Percentiles rank a stretch among this genome's conserved stretches.
Conservation (phyloP, 2,329 filamentous ascomycete genomes). For the Trichoderma endophyticum region DNA sequence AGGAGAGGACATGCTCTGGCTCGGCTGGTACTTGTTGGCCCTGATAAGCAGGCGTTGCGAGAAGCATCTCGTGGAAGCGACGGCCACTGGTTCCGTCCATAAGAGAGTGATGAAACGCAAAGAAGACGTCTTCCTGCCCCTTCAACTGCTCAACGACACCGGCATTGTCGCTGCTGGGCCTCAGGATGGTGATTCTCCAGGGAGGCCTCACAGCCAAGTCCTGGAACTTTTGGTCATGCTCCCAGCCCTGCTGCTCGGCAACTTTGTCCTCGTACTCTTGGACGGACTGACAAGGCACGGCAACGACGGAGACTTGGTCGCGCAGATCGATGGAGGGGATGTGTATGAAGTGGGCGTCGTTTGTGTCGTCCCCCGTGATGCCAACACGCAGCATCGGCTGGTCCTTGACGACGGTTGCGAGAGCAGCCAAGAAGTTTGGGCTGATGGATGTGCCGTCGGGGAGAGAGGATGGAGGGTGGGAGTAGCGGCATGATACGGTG, state of each 20-base stretch:
- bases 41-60: slow-evolving; percentile 38
- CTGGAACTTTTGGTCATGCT: slow-evolving; percentile 42
- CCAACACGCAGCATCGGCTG: slow-evolving; percentile 49
- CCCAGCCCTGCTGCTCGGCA: slow-evolving; percentile 34
- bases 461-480: slow-evolving; percentile 6
- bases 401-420: slow-evolving; percentile 39
- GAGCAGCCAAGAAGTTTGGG: slow-evolving; percentile 34
- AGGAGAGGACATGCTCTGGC: slow-evolving; percentile 28
- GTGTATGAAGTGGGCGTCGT: slow-evolving; percentile 42
- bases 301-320: slow-evolving; percentile 40
- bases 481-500: slow-evolving; percentile 44
- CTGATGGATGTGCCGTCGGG: neutral
- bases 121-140: slow-evolving; percentile 37
- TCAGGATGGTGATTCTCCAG: slow-evolving; percentile 46
- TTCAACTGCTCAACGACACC: slow-evolving; percentile 14
- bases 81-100: slow-evolving; percentile 49
- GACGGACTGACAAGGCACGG: slow-evolving; percentile 22
- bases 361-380: slow-evolving; percentile 45
- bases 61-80: slow-evolving; percentile 48
- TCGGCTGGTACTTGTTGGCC: neutral
- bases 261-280: slow-evolving; percentile 32
- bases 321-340: slow-evolving; percentile 42
- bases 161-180: slow-evolving; percentile 17
- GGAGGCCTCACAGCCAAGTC: slow-evolving; percentile 41
- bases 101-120: slow-evolving; percentile 52